Conservation (phyloP, 352 stramenopile genomes). For the Pythium sukuiense region DNA sequence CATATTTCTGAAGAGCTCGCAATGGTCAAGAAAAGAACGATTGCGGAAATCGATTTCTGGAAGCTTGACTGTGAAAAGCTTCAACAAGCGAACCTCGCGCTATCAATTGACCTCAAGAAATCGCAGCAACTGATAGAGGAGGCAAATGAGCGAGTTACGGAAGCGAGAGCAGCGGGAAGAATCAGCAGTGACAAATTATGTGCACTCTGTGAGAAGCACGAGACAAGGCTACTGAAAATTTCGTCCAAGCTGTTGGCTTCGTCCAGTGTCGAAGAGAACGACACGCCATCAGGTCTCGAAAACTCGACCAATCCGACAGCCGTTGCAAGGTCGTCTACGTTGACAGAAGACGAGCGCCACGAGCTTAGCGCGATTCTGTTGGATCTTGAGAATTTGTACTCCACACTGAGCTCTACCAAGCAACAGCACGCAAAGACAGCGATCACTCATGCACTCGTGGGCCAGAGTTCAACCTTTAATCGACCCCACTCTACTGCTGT, state of each 20-base stretch:
- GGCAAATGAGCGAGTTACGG: constrained; percentile 15
- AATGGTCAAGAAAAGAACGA: constrained; percentile 65
- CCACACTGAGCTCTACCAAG: constrained; percentile 38
- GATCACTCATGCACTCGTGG: constrained; percentile 26
- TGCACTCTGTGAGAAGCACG: constrained; percentile 51
- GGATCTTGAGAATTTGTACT: constrained; percentile 50
- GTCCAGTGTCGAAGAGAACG: constrained; percentile 5
- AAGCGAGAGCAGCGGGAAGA: not conserved
- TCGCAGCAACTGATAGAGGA: constrained; percentile 35
- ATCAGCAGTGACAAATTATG: constrained; percentile 24
- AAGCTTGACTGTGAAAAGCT: constrained; percentile 68
- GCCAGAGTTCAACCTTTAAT: constrained; percentile 12
- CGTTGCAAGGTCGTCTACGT: not conserved
- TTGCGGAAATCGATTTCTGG: constrained; percentile 61
- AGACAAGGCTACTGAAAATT: constrained; percentile 48
- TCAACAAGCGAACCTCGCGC: constrained; percentile 47
- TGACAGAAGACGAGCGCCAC: constrained; percentile 45
- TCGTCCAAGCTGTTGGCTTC: constrained; percentile 39
- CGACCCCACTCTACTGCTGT: not conserved
- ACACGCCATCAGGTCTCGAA: not conserved
- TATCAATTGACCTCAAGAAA: constrained; percentile 38
- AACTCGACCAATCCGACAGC: too few relatives aligned
- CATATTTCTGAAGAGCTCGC: constrained; percentile 71
- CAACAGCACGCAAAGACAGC: constrained; percentile 32
- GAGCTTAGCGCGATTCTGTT: constrained; percentile 38